A percentile compares a stretch with the other conserved stretches of the same genome.
Evolutionary conservation across 2,329 filamentous ascomycete species (phyloP).

Genomic region (Ophiosphaerella korrae): DNA sequence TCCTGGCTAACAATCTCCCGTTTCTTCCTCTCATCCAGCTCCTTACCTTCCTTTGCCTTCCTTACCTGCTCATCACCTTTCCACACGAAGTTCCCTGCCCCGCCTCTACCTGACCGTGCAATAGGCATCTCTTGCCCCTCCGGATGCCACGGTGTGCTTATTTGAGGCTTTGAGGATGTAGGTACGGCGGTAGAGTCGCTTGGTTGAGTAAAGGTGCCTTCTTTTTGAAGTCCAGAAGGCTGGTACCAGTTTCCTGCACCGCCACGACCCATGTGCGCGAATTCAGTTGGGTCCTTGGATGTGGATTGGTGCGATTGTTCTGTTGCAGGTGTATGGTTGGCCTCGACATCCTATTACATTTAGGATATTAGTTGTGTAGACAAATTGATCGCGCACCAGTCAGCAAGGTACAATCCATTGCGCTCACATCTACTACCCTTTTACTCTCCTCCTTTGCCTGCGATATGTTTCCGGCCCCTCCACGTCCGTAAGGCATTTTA

Average conservation of each 20-base stretch:
- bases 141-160: constrained; percentile 44
- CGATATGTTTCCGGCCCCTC: constrained; percentile 54
- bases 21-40: constrained; percentile 24
- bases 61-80: constrained; percentile 40
- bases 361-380: constrained; percentile 1
- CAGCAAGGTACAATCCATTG: background rate
- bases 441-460: constrained; percentile 41
- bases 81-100: constrained; percentile 56
- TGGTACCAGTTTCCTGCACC: constrained; percentile 56
- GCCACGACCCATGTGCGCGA: constrained; percentile 53
- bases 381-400: background rate
- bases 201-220: constrained; percentile 45
- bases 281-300: constrained; percentile 33
- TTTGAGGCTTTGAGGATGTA: constrained; percentile 28
- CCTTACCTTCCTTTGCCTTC: constrained; percentile 31
- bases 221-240: constrained; percentile 46
- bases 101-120: constrained; percentile 49
- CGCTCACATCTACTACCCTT: constrained; percentile 37
- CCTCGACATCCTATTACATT: constrained; percentile 46
- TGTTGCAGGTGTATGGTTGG: constrained; percentile 34
- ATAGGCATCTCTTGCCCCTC: constrained; percentile 42
- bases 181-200: constrained; percentile 37
- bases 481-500: constrained; percentile 48
- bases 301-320: constrained; percentile 12
- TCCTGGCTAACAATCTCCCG: constrained; percentile 33